Base-by-base conservation (phyloP, 1,139 yeast species). In the Blastobotrys persicus region DNA sequence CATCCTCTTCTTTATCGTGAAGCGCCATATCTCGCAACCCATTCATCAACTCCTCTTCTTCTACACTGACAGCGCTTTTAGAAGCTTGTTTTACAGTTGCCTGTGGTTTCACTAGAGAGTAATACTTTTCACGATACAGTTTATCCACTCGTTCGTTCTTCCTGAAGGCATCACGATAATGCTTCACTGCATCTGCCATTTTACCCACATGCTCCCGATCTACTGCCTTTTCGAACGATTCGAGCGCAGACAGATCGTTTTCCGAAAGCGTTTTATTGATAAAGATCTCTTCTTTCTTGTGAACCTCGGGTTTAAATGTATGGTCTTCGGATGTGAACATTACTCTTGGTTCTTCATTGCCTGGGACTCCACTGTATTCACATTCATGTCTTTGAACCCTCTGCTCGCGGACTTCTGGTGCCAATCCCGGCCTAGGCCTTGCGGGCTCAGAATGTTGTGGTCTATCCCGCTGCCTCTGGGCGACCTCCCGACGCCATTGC, bases 121-220 rank as follows among this genome's bases (percentile, higher is more conserved):
- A 62, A 52, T 63, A 60, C 57, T 77, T 79, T 52, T 78, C 76
- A 23, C 95, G 72, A 64, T 88, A 88, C 19, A 80, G 66, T 51
- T 76, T 69, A 60, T 89, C 96, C 4, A 88, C 89, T 47, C 75
- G 76, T 3, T 79, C 84, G 63, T 62, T 53, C 35, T 49, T 46
- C 40, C 75, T 81, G 64, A 83, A 79, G 0, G 96, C 96, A 54
- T 76, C 75, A 51, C 96, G 72, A 68, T 89, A 89, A 54, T 71
- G 75, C 40, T 74, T 78, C 33, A 88, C 81, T 0, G 97, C 96
- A 60, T 88, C 96, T 3, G 87, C 76, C 79, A 89, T 76, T 52
- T 80, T 73, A 0, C 96, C 96, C 46, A 75, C 78, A 23, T 78
- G 71, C 66, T 89, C 97, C 59, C 81, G 82, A 47, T 77, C 81